These are phyloP conservation scores for Scedosporium boydii DNA, from an alignment of 2,329 filamentous ascomycete genomes.

Conservation along the genomic window DNA sequence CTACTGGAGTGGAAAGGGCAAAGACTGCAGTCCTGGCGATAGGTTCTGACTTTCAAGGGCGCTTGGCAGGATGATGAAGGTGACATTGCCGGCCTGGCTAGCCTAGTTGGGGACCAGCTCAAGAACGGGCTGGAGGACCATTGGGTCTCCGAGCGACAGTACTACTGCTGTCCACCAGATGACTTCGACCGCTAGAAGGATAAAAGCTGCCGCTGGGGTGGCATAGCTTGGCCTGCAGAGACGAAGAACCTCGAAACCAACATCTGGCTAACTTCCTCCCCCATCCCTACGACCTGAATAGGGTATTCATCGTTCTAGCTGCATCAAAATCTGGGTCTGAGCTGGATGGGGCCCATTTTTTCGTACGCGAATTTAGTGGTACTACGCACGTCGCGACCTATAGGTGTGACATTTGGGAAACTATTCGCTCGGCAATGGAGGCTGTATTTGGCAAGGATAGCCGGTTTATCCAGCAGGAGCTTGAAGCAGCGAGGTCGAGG, in stretches of 20 bases:
- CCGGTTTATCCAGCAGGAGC: too few relatives aligned
- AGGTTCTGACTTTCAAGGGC: too few relatives aligned
- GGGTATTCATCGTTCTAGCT: background rate
- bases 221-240: background rate
- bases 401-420: background rate
- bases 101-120: too few relatives aligned
- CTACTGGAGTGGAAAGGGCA: too few relatives aligned
- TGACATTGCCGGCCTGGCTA: too few relatives aligned
- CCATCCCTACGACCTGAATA: background rate
- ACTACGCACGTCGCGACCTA: background rate
- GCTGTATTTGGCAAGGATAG: background rate
- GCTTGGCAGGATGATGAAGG: too few relatives aligned
- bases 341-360: background rate
- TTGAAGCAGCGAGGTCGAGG: background rate
- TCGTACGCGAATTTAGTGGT: constrained; percentile 1
- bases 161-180: background rate
- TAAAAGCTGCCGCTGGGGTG: background rate
- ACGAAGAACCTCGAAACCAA: background rate
- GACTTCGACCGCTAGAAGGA: background rate
- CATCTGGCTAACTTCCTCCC: background rate
- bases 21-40: too few relatives aligned
- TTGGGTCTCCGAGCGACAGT: background rate
- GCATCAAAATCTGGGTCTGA: background rate
- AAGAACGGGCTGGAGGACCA: too few relatives aligned
- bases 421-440: background rate